Percentiles rank a stretch among this genome's conserved stretches.
These are phyloP conservation scores for Gymnopus androsaceus DNA, from an alignment of 1,284 basidiomycete genomes.

Conservation along the genomic window DNA sequence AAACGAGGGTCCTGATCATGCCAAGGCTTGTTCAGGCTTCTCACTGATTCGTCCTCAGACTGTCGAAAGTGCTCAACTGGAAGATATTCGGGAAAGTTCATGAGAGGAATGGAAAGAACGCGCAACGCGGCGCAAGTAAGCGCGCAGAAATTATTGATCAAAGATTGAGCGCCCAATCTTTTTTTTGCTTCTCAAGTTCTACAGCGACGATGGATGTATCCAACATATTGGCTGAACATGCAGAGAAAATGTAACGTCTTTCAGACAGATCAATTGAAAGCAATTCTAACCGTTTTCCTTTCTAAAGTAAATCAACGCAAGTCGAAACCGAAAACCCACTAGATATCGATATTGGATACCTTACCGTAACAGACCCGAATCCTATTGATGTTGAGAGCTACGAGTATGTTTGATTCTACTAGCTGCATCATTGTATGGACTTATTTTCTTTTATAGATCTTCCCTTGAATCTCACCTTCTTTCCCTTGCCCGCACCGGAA, in stretches of 20 bases:
- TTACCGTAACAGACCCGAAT: slow-evolving; percentile 88
- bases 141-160: too few species aligned
- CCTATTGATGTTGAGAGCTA: slow-evolving; percentile 82
- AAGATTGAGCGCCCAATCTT: not conserved
- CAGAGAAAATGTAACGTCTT: slow-evolving; percentile 62
- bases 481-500: slow-evolving; percentile 82
- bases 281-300: not conserved
- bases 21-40: too few species aligned
- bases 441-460: slow-evolving; percentile 44
- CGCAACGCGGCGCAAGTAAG: too few species aligned
- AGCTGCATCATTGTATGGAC: not conserved
- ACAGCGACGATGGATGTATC: slow-evolving; percentile 74
- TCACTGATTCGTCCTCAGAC: too few species aligned
- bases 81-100: too few species aligned
- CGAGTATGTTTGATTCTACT: slow-evolving; percentile 43
- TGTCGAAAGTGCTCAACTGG: too few species aligned
- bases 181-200: not conserved
- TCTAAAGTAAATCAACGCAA: slow-evolving; percentile 59
- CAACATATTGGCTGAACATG: slow-evolving; percentile 67
- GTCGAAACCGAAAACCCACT: slow-evolving; percentile 83
- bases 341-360: slow-evolving; percentile 80
- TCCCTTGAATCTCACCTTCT: slow-evolving; percentile 83
- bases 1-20: too few species aligned
- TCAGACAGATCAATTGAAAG: too few species aligned
- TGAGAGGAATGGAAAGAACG: too few species aligned